Evolutionary conservation across 306 rosid genomes (phyloP), one percentile per base, ranked within the genome.

Genomic region (Rosa persica): DNA sequence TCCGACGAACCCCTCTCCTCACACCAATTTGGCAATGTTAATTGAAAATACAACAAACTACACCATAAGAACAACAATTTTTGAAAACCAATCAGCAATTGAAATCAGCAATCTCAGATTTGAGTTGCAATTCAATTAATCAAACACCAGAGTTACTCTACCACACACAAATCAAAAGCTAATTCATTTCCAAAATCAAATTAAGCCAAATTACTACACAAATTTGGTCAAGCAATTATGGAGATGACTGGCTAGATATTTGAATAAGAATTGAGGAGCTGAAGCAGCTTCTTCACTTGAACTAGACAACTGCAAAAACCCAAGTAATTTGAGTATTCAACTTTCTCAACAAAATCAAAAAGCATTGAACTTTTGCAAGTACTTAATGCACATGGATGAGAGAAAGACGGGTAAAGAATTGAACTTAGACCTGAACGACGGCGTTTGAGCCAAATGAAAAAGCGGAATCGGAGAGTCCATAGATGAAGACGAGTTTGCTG

Each of bases 401-500:
- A 43, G 62, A 73, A 3, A 30, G 40, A 73, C 68, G 70, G 51
- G 49, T 78, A 16, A n/a, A 22, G 69, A 52, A 48, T 52, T 36
- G 55, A 80, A 74, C 51, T 70, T 66, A 47, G 70, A 92, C 90
- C 81, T 86, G 81, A 81, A 94, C 93, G 66, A 89, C 76, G 23
- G 97, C 92, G 1, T 94, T 85, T 76, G 93, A 92, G 79, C 91
- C 93, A 79, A 90, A 84, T 38, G 97, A 97, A 52, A 94, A 87
- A 67, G 93, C 88, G 38, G 92, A 90, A 76, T 80, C 27, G 80
- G 93, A 87, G 76, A 87, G 61, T 49, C 80, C 92, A 73, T 87
- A 82, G 69, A 83, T 75, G 88, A 94, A 86, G 22, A 74, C 60
- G 48, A 90, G 76, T 51, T 81, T 83, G 34, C 88, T 92, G 0